Conservation (phyloP, 2,329 filamentous ascomycete species). For the Leptographium lundbergii region DNA sequence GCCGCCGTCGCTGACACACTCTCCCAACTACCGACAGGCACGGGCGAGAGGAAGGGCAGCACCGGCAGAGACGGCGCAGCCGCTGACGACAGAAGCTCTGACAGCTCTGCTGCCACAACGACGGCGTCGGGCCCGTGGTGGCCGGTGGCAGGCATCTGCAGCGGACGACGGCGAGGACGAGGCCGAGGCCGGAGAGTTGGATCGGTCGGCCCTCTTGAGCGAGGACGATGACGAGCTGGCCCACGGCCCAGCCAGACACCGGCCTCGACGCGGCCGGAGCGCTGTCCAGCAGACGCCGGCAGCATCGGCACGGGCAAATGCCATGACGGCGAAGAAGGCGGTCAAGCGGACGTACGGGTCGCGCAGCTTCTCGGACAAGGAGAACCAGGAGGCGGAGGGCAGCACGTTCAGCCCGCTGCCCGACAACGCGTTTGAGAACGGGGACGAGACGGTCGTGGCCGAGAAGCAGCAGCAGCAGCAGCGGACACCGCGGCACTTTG, state of each 20-base stretch:
- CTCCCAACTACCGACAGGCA: constrained; percentile 36
- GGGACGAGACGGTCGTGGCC: constrained; percentile 10
- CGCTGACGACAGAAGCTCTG: constrained; percentile 40
- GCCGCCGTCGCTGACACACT: constrained; percentile 54
- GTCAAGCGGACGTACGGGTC: constrained; percentile 35
- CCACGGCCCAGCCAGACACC: constrained; percentile 26
- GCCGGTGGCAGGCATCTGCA: constrained; percentile 10
- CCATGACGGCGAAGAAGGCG: constrained; percentile 12
- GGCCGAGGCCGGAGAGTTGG: constrained; percentile 26
- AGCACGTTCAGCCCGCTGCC: constrained; percentile 27
- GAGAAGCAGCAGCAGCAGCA: constrained; percentile 24
- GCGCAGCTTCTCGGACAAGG: constrained; percentile 42
- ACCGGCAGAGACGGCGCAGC: constrained; percentile 23
- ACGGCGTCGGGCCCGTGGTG: constrained; percentile 22
- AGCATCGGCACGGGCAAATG: neutral
- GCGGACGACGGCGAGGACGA: constrained; percentile 8
- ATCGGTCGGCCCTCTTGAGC: constrained; percentile 28
- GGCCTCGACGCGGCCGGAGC: constrained; percentile 9
- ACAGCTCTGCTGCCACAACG: constrained; percentile 41
- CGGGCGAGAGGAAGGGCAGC: neutral
- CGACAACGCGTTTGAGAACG: constrained; percentile 27
- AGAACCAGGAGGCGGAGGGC: constrained; percentile 33
- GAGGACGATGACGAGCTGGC: constrained; percentile 46
- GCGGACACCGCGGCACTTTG: constrained; percentile 16
- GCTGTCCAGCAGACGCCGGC: neutral